Evolutionary conservation across 2,329 filamentous ascomycete genomes (phyloP).

Genomic region (Diaporthe ilicicola): DNA sequence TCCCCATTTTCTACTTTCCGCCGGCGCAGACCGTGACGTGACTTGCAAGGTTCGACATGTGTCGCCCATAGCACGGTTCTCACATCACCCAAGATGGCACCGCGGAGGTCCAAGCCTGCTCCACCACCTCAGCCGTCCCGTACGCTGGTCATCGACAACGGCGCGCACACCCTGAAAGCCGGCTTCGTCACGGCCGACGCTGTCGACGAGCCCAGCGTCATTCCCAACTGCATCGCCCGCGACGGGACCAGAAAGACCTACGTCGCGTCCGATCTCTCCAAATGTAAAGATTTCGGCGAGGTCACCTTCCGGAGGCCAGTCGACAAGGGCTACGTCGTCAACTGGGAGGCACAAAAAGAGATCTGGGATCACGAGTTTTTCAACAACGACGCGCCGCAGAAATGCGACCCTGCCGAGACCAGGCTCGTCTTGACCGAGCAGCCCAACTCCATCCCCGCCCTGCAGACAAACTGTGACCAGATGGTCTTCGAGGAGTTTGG

Average conservation of each 20-base stretch:
- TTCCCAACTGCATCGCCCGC: slow-evolving; percentile 90
- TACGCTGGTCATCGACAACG: slow-evolving; percentile 93
- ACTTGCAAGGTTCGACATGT: background rate
- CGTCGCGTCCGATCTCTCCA: slow-evolving; percentile 79
- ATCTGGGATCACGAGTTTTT: slow-evolving; percentile 95
- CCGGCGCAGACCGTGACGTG: background rate
- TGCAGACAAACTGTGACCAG: slow-evolving; percentile 93
- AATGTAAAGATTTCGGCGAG: slow-evolving; percentile 89
- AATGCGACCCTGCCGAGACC: slow-evolving; percentile 82
- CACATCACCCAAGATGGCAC: slow-evolving; percentile 23
- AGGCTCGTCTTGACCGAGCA: slow-evolving; percentile 86
- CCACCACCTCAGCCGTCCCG: slow-evolving; percentile 62
- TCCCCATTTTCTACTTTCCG: background rate
- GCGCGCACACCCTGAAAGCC: slow-evolving; percentile 89
- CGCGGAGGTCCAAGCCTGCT: slow-evolving; percentile 60
- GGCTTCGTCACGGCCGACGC: slow-evolving; percentile 69
- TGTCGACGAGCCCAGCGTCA: slow-evolving; percentile 68
- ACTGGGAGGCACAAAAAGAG: slow-evolving; percentile 95
- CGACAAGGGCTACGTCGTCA: slow-evolving; percentile 94
- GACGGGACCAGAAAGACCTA: slow-evolving; percentile 82
- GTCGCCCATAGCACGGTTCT: background rate
- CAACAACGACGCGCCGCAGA: slow-evolving; percentile 69
- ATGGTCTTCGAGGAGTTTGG: slow-evolving; percentile 98
- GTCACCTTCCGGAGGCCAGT: slow-evolving; percentile 87
- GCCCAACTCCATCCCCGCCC: slow-evolving; percentile 79